Evolutionary conservation across 192 early-diverging fungal genomes (phyloP).

Genomic region (Coemansia sp.): DNA sequence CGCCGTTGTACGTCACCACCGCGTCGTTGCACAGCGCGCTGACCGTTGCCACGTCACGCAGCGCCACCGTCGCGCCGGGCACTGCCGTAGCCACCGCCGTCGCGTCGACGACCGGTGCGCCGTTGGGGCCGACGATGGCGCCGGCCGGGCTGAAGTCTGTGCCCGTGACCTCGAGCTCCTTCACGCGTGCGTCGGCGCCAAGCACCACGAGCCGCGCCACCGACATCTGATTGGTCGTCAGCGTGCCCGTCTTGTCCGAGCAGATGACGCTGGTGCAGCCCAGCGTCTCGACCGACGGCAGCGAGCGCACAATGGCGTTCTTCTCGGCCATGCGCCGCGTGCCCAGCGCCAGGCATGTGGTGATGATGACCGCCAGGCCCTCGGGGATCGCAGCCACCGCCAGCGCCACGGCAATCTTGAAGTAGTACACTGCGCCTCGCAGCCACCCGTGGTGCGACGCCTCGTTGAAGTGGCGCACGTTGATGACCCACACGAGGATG

Average conservation of each 20-base stretch:
- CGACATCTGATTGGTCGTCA: slow-evolving; percentile 98
- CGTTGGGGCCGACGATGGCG: slow-evolving; percentile 52
- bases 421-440: slow-evolving; percentile 96
- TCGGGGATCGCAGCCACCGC: slow-evolving; percentile 99
- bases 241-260: slow-evolving; percentile 98
- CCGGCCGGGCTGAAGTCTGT: slow-evolving; percentile 87
- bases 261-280: slow-evolving; percentile 98
- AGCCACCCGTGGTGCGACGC: slow-evolving; percentile 87
- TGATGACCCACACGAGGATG: slow-evolving; percentile 96
- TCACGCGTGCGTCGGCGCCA: slow-evolving; percentile 43
- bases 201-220: slow-evolving; percentile 65
- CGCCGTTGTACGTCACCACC: slow-evolving; percentile 74
- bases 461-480: slow-evolving; percentile 96
- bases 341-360: slow-evolving; percentile 95
- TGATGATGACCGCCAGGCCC: slow-evolving; percentile 97
- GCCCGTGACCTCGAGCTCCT: slow-evolving; percentile 80
- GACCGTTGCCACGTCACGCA: slow-evolving; percentile 49
- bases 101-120: slow-evolving; percentile 50
- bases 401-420: slow-evolving; percentile 98
- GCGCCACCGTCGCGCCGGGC: slow-evolving; percentile 68
- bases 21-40: slow-evolving; percentile 93
- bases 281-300: slow-evolving; percentile 93
- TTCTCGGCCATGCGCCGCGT: slow-evolving; percentile 96
- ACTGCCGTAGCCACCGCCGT: slow-evolving; percentile 57
- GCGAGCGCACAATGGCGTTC: slow-evolving; percentile 92